Evolutionary conservation across 257 asterid genomes (phyloP).

Genomic region (Dorcoceras hygrometricum): DNA sequence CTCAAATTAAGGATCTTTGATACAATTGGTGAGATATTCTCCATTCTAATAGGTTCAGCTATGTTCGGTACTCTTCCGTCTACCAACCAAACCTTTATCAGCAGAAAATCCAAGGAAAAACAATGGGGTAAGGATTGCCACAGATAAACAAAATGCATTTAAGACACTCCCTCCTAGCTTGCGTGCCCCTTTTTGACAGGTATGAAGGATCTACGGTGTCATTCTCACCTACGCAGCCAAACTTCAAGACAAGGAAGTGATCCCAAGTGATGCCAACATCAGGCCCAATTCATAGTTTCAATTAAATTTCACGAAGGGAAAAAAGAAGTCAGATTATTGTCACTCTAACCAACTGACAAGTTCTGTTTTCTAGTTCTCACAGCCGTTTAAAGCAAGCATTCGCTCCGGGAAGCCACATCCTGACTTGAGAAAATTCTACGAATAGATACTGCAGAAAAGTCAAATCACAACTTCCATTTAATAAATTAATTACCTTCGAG

Average conservation of each 20-base stretch:
- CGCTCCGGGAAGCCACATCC: background rate
- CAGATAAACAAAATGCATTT: too few relatives aligned
- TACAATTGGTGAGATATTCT: background rate
- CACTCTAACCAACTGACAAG: background rate
- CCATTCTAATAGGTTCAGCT: background rate
- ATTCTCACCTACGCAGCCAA: background rate
- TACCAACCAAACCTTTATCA: background rate
- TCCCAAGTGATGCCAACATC: background rate
- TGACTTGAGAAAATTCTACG: background rate
- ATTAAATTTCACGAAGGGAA: background rate
- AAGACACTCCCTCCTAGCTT: background rate
- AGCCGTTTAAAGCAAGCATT: background rate
- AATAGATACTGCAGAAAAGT: background rate
- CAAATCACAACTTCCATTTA: constrained; percentile 36
- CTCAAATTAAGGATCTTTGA: too few relatives aligned
- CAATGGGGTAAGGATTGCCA: background rate
- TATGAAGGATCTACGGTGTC: background rate
- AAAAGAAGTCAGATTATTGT: background rate
- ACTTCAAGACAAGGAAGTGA: background rate
- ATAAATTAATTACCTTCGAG: constrained; percentile 62
- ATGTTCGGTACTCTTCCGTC: background rate
- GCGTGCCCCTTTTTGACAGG: background rate
- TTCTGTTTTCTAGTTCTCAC: background rate
- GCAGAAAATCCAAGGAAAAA: background rate
- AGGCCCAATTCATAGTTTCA: background rate